Percentiles rank a stretch among this genome's conserved stretches.
These are phyloP conservation scores for Daedalea quercina DNA, from an alignment of 768 basidiomycete genomes.

Conservation along the genomic window DNA sequence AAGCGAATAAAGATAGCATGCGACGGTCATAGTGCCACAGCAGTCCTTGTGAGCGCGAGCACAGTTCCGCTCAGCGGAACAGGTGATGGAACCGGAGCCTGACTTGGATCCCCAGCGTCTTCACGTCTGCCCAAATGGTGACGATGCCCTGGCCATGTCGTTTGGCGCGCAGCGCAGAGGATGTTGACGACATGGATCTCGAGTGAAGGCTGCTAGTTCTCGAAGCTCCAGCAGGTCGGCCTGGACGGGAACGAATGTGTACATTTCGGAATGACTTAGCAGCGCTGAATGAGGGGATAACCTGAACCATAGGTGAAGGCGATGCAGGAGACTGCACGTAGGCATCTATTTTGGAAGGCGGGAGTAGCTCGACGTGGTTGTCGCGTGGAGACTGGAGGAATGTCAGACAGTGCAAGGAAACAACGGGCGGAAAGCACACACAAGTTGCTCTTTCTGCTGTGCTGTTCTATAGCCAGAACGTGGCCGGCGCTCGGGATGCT, in stretches of 20 bases:
- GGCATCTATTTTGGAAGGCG: too few relatives aligned
- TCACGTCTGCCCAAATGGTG: neutral
- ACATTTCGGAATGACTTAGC: neutral
- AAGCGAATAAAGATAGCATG: neutral
- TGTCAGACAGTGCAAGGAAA: neutral
- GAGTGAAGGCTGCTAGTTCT: neutral
- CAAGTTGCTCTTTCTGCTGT: neutral
- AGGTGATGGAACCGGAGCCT: neutral
- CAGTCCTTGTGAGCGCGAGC: neutral
- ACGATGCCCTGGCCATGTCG: neutral
- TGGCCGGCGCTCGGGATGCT: constrained; percentile 7
- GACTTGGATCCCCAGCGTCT: neutral
- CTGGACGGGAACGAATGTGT: neutral
- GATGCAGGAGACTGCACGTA: neutral
- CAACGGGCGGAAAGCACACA: neutral
- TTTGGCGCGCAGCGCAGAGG: neutral
- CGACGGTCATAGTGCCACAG: neutral
- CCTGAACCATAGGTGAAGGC: neutral
- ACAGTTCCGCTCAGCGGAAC: neutral
- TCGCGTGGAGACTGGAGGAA: too few relatives aligned
- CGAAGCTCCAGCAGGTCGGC: neutral
- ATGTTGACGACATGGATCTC: neutral
- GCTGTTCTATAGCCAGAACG: neutral
- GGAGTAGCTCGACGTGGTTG: too few relatives aligned
- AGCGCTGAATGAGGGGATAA: neutral